Evolutionary conservation across 495 filamentous ascomycete genomes (phyloP).

Genomic region (Penicillium manginii): DNA sequence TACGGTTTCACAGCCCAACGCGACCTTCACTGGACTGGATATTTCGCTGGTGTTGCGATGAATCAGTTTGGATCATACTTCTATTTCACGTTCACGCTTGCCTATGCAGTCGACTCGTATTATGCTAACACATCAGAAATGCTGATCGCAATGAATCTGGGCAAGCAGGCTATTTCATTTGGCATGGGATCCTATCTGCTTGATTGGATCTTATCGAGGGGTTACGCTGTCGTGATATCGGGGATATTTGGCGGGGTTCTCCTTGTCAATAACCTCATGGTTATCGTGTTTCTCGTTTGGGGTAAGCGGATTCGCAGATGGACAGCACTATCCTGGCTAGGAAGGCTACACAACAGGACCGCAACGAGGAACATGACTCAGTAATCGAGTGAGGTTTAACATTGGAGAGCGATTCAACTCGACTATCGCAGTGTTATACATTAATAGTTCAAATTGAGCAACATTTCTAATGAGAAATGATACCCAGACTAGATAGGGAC

Average conservation of each 20-base stretch:
- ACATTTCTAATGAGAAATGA: not conserved
- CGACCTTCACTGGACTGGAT: constrained; percentile 59
- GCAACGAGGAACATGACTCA: constrained; percentile 42
- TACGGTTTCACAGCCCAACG: constrained; percentile 59
- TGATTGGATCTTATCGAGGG: constrained; percentile 58
- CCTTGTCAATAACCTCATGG: constrained; percentile 57
- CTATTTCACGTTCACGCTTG: constrained; percentile 63
- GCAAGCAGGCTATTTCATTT: constrained; percentile 67
- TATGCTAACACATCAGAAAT: constrained; percentile 62
- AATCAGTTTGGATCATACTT: constrained; percentile 57
- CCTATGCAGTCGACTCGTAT: constrained; percentile 63
- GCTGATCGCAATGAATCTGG: constrained; percentile 70
- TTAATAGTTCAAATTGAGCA: not conserved
- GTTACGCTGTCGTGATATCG: constrained; percentile 61
- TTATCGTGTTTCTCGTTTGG: constrained; percentile 59
- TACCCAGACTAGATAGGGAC: not conserved
- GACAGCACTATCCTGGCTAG: constrained; percentile 57
- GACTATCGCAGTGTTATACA: not conserved
- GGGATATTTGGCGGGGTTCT: constrained; percentile 60
- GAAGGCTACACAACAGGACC: constrained; percentile 49
- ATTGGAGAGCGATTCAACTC: not conserved
- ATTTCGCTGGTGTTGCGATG: constrained; percentile 58
- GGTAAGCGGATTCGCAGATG: constrained; percentile 59
- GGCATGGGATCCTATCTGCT: constrained; percentile 63
- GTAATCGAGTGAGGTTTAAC: constrained; percentile 5